Evolutionary conservation across 2,329 filamentous ascomycete genomes (phyloP), one percentile per base, ranked within the genome.

Genomic region (Akanthomyces lecanii): DNA sequence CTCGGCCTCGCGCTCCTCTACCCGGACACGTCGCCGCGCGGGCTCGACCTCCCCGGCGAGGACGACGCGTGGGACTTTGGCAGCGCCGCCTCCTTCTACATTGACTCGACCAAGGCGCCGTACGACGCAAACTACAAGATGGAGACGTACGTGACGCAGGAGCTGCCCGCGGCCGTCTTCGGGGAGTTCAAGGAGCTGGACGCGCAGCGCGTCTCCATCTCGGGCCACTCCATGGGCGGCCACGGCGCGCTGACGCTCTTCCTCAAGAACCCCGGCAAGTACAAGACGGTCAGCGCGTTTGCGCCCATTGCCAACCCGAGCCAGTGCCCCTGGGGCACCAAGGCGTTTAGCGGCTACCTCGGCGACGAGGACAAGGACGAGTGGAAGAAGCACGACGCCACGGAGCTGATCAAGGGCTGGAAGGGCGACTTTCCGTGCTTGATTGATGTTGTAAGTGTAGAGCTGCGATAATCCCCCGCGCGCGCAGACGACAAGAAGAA

Each of bases 141-240:
- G 95, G 92, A 98, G 81, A 87, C 84, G 66, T 99, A 99, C 80
- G 84, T 99, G 68, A 88, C 89, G n/a, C 76, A 84, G 61, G 95
- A 99, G 78, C 86, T 99, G n/a, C 94, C 93, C 33, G 78, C 82
- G 18, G 81, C 87, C 1, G 83, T 98, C 28, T 96, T 93, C 76
- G 76, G 76, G 36, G 82, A 85, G 30, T 96, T 92, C 77, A 80
- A 84, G 36, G 82, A 75, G 68, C 80, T 99, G 36, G 94, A 98
- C 75, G 71, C 76, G 0, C 76, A 71, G 33, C 83, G 89, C 47
- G 87, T 97, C 62, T 89, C 88, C 75, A 95, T 99, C 71, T 91
- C 91, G 47, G 95, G 95, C 6, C 95, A 99, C 79, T 93, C 89
- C 70, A 99, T 99, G 95, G 95, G 95, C 68, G 95, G 95, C 0